Base-by-base conservation (phyloP, 305 asterid genomes). In the Fraxinus velutina region DNA sequence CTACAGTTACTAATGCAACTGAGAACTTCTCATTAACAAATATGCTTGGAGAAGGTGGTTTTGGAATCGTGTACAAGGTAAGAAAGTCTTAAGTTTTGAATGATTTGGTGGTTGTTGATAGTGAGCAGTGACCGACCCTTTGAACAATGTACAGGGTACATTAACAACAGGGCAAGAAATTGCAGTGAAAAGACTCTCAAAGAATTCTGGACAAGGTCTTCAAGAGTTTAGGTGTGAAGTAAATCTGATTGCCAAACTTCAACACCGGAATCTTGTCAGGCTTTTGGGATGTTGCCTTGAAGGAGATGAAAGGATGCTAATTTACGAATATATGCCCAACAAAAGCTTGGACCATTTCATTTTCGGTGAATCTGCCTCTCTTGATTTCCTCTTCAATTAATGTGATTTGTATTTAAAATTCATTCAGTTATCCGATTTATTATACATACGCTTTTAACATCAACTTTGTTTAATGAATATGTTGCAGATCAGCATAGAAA, bases 61-160 rank as follows among this genome's bases (percentile, higher is more conserved):
- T 74, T 55, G 88, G 88, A 44, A 81, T 81, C 21, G 84, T 81
- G 81, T 83, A 81, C 77, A 78, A 81, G 87, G 88, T 86, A 55
- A 15, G 10, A 55, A 55, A 52, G 19, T n/a, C 0, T 55, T 3
- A 13, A 3, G 19, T 47, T 47, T 13, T 13, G 19, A 47, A 47
- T 13, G n/a, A 13, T 47, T 47, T 47, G 13, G 8, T 5, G 1
- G 64, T 17, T 55, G 10, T 5, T 15, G 66, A 55, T 15, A 17
- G 66, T 55, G 10, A 17, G 66, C 22, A 55, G 57, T 0, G 22
- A 6, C 66, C 17, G 22, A 52, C 9, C 24, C 66, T 17, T 55
- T 55, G 9, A 55, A 17, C 9, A 55, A 55, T 55, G 24, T 17
- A 55, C 1, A 55, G 66, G 66, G 66, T 4, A 55, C 9, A 55